Evolutionary conservation across 1,284 basidiomycete genomes (phyloP), one percentile per base, ranked within the genome.

Genomic region (Ceratobasidium sp.): DNA sequence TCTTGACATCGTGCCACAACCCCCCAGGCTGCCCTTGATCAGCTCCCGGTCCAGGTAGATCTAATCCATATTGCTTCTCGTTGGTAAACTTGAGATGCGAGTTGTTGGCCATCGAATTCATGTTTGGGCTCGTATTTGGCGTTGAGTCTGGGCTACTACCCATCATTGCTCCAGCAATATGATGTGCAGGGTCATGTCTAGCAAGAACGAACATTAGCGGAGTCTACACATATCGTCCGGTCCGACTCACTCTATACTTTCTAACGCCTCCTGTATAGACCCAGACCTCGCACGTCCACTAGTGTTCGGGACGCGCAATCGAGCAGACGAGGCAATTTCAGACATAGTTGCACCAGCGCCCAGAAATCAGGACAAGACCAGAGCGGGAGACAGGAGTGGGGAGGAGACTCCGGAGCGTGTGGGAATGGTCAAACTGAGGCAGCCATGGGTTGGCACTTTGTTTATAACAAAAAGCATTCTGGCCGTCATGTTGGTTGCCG

Each of bases 1-100:
- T 55, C 14, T 54, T 73, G 11, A 75, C 59, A 62, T 77, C 77
- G 18, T 70, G 73, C 76, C 75, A 76, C 6, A 67, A 26, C 4
- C 64, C 64, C n/a, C 30, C 38, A 21, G 64, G 64, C 38, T 54
- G 32, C 23, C 8, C 35, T 13, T 28, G 44, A 14, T 23, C 38
- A 11, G 64, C 43, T 35, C 64, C 64, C 21, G 35, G n/a, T 9
- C 64, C 64, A 9, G 64, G 64, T 35, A 67, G 30, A 23, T 43
- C 21, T 14, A 67, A 14, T 1, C 62, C 47, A 49, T 35, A 23
- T 30, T 49, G 64, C 23, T 67, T 67, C 28, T 55, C 64, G n/a
- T 67, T 67, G 28, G 18, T 30, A n/a, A 18, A 32, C n/a, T 38
- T 32, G 18, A 67, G 50, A 13, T 55, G 54, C 3, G 64, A 18